Evolutionary conservation across 2,329 filamentous ascomycete species (phyloP).

Genomic region (Cylindrodendrum hubeiense): DNA sequence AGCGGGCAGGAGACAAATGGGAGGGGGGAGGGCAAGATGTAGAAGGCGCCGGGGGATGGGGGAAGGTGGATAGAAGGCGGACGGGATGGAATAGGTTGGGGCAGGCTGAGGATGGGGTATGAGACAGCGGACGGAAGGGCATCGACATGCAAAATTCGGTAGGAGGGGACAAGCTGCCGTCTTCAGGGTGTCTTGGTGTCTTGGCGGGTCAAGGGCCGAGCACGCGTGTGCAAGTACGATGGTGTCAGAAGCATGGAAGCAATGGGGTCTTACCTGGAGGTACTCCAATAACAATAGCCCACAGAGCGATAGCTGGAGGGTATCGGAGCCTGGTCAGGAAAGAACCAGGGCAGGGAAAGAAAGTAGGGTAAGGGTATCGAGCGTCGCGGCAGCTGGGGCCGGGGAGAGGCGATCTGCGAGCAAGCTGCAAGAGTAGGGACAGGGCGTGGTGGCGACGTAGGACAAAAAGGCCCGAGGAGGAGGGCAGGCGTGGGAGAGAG

Average conservation of each 20-base stretch:
- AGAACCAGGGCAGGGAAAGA: constrained; percentile 37
- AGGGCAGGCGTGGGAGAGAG: constrained; percentile 19
- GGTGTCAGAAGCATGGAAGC: constrained; percentile 39
- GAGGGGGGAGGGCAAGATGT: constrained; percentile 17
- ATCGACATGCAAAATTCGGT: constrained; percentile 30
- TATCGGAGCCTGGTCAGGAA: constrained; percentile 39
- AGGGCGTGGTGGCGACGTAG: constrained; percentile 18
- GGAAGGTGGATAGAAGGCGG: constrained; percentile 33
- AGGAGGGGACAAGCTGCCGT: constrained; percentile 32
- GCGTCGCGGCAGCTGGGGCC: constrained; percentile 39
- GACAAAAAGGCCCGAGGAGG: not conserved
- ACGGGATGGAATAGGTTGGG: constrained; percentile 17
- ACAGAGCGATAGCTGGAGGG: constrained; percentile 37
- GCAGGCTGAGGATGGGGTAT: constrained; percentile 11
- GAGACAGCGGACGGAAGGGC: constrained; percentile 33
- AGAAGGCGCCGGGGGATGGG: constrained; percentile 17
- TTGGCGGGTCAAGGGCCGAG: constrained; percentile 33
- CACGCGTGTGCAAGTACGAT: constrained; percentile 42
- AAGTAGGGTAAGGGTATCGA: constrained; percentile 36
- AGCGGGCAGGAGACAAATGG: constrained; percentile 1
- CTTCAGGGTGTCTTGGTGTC: constrained; percentile 29
- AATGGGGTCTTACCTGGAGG: constrained; percentile 40
- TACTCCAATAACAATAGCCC: constrained; percentile 34
- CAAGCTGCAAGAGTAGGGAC: constrained; percentile 40
- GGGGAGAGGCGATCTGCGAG: constrained; percentile 41